phyloP scores from a whole-genome alignment of 768 basidiomycete genomes.

The Suillus subalutaceus region DNA sequence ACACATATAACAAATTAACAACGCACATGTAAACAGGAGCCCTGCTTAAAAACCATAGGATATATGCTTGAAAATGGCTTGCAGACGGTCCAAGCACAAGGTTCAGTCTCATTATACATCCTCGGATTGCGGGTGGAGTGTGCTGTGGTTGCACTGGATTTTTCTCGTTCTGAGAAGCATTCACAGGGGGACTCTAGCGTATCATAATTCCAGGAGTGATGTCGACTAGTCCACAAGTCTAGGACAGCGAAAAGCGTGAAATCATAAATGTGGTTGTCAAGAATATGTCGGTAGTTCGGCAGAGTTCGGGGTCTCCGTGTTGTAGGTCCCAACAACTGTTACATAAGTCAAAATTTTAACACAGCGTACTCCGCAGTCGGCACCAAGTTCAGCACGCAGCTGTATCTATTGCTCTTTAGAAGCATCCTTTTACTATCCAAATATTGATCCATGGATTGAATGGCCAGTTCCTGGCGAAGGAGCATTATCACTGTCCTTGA shows the following conservation, averaged over 20 bases:
- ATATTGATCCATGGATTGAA: not conserved
- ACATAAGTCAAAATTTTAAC: not conserved
- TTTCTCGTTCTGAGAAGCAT: not conserved
- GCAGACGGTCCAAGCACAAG: slow-evolving; percentile 19
- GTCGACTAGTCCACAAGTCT: not conserved
- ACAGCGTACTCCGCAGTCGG: slow-evolving; percentile 1
- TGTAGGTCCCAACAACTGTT: slow-evolving; percentile 3
- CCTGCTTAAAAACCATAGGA: not conserved
- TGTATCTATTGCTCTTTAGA: not conserved
- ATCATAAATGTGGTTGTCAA: not conserved
- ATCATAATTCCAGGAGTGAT: not conserved
- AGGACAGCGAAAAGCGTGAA: not conserved
- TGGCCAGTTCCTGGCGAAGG: not conserved
- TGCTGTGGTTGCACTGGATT: not conserved
- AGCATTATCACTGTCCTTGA: too few species aligned
- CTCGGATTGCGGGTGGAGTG: not conserved
- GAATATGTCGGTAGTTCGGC: not conserved
- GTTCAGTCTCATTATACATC: not conserved
- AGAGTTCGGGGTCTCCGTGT: slow-evolving; percentile 5
- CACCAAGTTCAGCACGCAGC: not conserved
- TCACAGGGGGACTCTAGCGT: not conserved
- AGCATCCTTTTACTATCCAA: not conserved
- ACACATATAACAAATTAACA: not conserved
- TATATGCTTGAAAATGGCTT: slow-evolving; percentile 4
- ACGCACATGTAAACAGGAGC: not conserved